A percentile compares a stretch with the other conserved stretches of the same genome.
phyloP scores from a whole-genome alignment of 148 eudicot genomes.

The Suaeda aralocaspica region DNA sequence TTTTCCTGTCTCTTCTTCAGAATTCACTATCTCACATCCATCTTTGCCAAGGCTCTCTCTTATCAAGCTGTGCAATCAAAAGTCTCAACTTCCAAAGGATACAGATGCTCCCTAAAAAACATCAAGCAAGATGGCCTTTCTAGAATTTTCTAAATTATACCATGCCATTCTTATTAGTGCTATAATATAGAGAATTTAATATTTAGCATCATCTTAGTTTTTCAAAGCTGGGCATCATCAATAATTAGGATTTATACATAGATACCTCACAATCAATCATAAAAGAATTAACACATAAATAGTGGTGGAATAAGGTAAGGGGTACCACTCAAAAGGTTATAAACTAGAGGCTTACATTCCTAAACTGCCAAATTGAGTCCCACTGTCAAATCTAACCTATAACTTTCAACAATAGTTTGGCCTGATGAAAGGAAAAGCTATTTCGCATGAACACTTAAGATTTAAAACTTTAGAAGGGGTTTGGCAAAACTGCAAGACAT shows the following conservation, averaged over 20 bases:
- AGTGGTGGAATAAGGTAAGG: background rate
- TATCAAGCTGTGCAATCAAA: background rate
- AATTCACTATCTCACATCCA: background rate
- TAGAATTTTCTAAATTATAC: background rate
- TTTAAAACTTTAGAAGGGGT: background rate
- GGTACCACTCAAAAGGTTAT: background rate
- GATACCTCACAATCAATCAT: background rate
- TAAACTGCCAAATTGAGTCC: no score
- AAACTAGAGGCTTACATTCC: no score
- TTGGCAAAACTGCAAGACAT: background rate
- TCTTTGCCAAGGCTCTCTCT: background rate
- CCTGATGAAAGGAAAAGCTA: background rate
- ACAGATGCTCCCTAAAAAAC: background rate
- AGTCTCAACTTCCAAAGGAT: background rate
- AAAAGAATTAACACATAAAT: no score
- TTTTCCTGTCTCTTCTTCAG: background rate
- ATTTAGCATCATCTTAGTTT: background rate
- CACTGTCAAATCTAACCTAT: background rate
- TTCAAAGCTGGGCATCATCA: background rate
- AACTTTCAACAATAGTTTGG: no score
- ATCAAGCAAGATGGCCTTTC: background rate
- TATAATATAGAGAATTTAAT: background rate
- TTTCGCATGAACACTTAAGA: background rate
- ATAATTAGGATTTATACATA: background rate
- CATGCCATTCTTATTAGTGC: background rate